Percentiles rank a stretch among this genome's conserved stretches.
These are phyloP conservation scores for Sporothrix protearum DNA, from an alignment of 2,329 filamentous ascomycete genomes.

Conservation along the genomic window DNA sequence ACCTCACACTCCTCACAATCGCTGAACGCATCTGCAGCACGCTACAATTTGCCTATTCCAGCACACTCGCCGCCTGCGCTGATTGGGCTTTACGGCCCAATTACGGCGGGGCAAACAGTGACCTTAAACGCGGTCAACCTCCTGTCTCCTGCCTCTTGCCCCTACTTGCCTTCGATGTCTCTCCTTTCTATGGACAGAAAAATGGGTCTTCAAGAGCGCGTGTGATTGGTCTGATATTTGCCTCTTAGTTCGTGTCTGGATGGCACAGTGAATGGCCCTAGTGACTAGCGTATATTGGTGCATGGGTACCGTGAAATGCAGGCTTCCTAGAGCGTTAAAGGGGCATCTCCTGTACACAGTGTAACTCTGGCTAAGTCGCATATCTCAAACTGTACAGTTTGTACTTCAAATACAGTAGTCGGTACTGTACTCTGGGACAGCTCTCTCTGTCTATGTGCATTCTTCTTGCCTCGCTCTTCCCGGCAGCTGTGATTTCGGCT, in stretches of 20 bases:
- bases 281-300: conserved; percentile 16
- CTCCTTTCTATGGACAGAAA: conserved; percentile 18
- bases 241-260: background rate
- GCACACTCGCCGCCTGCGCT: conserved; percentile 32
- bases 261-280: conserved; percentile 22
- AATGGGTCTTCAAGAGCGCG: background rate
- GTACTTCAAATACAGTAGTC: too few species aligned
- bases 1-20: background rate
- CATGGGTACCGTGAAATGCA: background rate
- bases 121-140: conserved; percentile 12
- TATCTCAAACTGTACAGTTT: too few species aligned
- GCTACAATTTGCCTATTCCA: background rate
- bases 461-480: conserved; percentile 3
- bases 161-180: background rate
- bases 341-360: background rate
- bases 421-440: conserved; percentile 15
- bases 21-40: background rate
- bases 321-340: background rate
- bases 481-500: background rate
- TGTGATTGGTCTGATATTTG: conserved; percentile 17
- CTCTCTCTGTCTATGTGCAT: background rate
- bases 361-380: background rate
- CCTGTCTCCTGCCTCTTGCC: conserved; percentile 19
- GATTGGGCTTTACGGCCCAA: conserved; percentile 35
- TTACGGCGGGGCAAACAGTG: conserved; percentile 17